Evolutionary conservation across 2,329 filamentous ascomycete species (phyloP), one percentile per base, ranked within the genome.

Genomic region (Colletotrichum tofieldiae): DNA sequence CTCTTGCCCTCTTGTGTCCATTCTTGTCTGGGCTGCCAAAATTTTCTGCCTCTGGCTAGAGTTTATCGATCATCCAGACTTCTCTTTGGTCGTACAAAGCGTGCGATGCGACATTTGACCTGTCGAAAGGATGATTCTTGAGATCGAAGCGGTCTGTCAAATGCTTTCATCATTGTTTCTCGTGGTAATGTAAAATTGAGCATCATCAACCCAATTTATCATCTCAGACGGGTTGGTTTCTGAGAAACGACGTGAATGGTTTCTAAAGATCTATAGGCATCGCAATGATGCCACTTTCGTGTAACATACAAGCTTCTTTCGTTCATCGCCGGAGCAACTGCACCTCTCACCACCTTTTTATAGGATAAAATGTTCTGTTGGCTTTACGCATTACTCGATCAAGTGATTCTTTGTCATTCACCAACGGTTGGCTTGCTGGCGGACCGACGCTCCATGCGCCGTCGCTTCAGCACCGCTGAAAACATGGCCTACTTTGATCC

Each of bases 401-500:
- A 49, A 11, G n/a, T 12, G n/a, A 49, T 11, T 9, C 6, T 23
- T 12, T 23, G 8, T 23, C 9, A 49, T 7, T 9, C n/a, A n/a
- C n/a, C 20, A 4, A 20, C 26, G 11, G 26, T 32, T 54, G 12
- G 26, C 32, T 35, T 7, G 8, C 41, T 35, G 41, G 39, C 12
- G 26, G 11, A 16, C 41, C 26, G 18, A 35, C 26, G 26, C 5
- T n/a, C n/a, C 4, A 23, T 35, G 6, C 7, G 32, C 14, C 8
- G 9, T 23, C n/a, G 11, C 8, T 26, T 23, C 23, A 43, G 32
- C 8, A 39, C 35, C 56, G 16, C 39, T 12, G 56, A 45, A 32
- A 60, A 41, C 43, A 67, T 70, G 52, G 26, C 51, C 16, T 20
- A 59, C 74, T 84, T 84, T 73, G 76, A 84, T 26, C 82, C 81